Conservation (phyloP, 176 grass and related monocot genomes). For the Alopecurus myosuroides region DNA sequence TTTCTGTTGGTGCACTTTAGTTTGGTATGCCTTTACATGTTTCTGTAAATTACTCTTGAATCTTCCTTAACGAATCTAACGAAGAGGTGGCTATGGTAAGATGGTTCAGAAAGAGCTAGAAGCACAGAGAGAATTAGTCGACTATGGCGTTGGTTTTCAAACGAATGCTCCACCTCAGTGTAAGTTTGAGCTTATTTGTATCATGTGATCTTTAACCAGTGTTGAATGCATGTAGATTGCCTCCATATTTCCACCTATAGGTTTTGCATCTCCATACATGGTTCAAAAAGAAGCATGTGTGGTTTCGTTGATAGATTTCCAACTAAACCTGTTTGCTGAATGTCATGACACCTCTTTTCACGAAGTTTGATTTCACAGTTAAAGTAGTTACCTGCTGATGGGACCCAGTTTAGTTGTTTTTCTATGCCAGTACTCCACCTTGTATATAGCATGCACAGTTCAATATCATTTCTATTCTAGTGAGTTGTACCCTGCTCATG, state of each 20-base stretch:
- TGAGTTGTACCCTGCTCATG: neutral
- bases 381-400: neutral
- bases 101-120: slow-evolving; percentile 95
- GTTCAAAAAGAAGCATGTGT: neutral
- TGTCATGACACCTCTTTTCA: neutral
- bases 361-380: neutral
- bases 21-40: neutral
- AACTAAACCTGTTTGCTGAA: neutral
- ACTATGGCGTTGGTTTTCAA: slow-evolving; percentile 77
- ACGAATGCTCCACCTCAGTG: slow-evolving; percentile 43
- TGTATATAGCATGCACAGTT: neutral
- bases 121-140: slow-evolving; percentile 86
- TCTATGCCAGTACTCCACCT: neutral
- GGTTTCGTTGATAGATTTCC: neutral
- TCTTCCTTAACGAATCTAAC: slow-evolving; percentile 49
- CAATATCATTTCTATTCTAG: neutral
- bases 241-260: neutral
- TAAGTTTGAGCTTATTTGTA: slow-evolving; percentile 25
- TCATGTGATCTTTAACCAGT: neutral
- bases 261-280: neutral
- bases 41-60: neutral
- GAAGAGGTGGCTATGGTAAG: slow-evolving; percentile 95
- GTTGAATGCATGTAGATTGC: neutral
- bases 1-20: neutral
- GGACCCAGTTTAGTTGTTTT: neutral